Evolutionary conservation across 352 stramenopile species (phyloP), one percentile per base, ranked within the genome.

Genomic region (Globisporangium nunn): DNA sequence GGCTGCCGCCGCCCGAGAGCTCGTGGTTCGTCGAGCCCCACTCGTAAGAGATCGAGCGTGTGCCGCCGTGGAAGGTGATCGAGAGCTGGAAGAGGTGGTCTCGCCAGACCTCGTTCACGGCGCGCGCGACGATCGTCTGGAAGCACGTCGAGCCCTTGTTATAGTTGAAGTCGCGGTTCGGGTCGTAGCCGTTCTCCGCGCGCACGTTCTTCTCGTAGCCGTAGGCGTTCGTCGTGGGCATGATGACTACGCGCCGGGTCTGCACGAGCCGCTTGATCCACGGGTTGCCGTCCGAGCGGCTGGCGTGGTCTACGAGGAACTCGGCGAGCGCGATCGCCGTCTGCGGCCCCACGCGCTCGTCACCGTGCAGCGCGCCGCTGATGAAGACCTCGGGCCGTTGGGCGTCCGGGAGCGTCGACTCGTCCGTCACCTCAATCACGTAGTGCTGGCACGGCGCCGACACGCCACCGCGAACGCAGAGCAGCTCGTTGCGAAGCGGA

Each of bases 91-190:
- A 98, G 37, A 98, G 69, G 62, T 99, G 91, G 52, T 97, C 81
- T 6, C 91, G 86, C 74, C 88, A 99, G 15, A 99, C 68, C 70
- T 98, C 94, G 63, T 99, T 98, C 28, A 98, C 77, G 1, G 82
- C 92, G 30, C 96, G 81, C 3, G 87, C 93, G 6, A 93, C 88
- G 64, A 98, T 96, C 4, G 94, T 96, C 63, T 91, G 66, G 88
- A 98, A 98, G 59, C 95, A 99, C 6, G 67, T 71, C 5, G 66
- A 51, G 12, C 53, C 62, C 14, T 91, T 74, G 72, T 94, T 88
- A 71, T 98, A 98, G 17, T 94, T 89, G 67, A 98, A 99, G 67
- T 99, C 96, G 29, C 96, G 86, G 72, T 99, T 99, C 37, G 96
- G 94, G 68, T 99, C 96, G 12, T 98, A 61, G 1, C 64, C 41